A percentile compares a stretch with the other conserved stretches of the same genome.
Conservation (phyloP, 257 asterid genomes). For the Rhazya stricta region DNA sequence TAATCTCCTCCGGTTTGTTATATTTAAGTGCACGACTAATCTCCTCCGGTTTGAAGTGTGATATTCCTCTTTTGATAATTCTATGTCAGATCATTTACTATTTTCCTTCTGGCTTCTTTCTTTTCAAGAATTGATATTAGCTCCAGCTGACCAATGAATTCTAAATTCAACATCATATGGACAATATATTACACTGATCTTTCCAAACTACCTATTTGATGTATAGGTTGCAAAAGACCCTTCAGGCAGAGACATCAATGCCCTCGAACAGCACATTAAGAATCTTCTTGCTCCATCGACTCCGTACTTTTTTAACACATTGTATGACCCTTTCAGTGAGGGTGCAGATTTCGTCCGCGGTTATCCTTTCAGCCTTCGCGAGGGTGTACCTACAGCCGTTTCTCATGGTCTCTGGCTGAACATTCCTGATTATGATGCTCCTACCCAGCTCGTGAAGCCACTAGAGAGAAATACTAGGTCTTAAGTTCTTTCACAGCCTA, state of each 20-base stretch:
- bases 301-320: constrained; percentile 82
- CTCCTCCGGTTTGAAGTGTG: not conserved
- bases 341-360: constrained; percentile 88
- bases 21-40: no score
- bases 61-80: not conserved
- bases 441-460: constrained; percentile 97
- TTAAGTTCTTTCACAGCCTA: not conserved
- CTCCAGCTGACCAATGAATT: not conserved
- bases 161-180: not conserved
- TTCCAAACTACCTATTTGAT: not conserved
- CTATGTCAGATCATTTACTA: not conserved
- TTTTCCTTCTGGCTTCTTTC: not conserved
- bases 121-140: not conserved
- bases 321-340: constrained; percentile 79
- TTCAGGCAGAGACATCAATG: constrained; percentile 61
- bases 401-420: constrained; percentile 93
- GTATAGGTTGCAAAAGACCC: constrained; percentile 87
- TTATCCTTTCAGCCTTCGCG: constrained; percentile 89
- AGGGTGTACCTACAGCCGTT: constrained; percentile 83
- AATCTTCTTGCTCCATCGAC: constrained; percentile 76
- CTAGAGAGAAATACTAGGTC: constrained; percentile 71
- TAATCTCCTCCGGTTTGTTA: not conserved
- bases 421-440: constrained; percentile 94
- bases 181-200: not conserved
- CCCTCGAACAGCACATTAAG: constrained; percentile 78